Evolutionary conservation across 208 protist species (phyloP).

Genomic region (Balamuthia mandrillaris): DNA sequence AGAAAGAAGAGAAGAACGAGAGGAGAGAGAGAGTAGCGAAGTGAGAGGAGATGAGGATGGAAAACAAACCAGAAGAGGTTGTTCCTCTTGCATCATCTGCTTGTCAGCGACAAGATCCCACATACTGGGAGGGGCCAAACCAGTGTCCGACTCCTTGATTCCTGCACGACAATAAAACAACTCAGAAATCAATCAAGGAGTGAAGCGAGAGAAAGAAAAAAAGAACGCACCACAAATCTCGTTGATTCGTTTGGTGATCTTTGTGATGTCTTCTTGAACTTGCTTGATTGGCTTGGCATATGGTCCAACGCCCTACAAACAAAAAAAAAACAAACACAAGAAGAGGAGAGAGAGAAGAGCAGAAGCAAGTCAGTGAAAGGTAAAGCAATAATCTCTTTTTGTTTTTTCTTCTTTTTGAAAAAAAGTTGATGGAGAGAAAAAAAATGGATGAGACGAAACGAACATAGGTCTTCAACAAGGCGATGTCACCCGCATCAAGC

Average conservation of each 20-base stretch:
- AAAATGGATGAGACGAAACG: conserved; percentile 11
- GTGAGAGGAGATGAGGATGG: too few species aligned
- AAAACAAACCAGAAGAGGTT: conserved; percentile 88
- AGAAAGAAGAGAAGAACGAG: background rate
- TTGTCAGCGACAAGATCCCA: conserved; percentile 98
- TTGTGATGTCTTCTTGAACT: conserved; percentile 93
- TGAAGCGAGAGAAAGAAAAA: too few species aligned
- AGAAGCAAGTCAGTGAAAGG: background rate
- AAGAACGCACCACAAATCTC: conserved; percentile 86
- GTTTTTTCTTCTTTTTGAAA: background rate
- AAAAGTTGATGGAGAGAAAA: background rate
- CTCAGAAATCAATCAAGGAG: too few species aligned
- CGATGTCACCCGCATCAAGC: conserved; percentile 97
- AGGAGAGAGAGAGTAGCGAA: too few species aligned
- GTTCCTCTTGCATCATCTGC: conserved; percentile 92
- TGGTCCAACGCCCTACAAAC: conserved; percentile 77
- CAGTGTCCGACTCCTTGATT: conserved; percentile 98
- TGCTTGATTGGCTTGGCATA: conserved; percentile 94
- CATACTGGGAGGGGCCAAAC: conserved; percentile 92
- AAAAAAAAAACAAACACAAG: background rate
- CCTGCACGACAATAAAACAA: too few species aligned
- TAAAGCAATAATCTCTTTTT: background rate
- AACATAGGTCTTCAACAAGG: conserved; percentile 96
- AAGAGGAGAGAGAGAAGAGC: background rate
- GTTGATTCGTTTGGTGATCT: conserved; percentile 89